These are phyloP conservation scores for Leucoagaricus sp. DNA, from an alignment of 1,284 basidiomycete genomes.

Conservation along the genomic window DNA sequence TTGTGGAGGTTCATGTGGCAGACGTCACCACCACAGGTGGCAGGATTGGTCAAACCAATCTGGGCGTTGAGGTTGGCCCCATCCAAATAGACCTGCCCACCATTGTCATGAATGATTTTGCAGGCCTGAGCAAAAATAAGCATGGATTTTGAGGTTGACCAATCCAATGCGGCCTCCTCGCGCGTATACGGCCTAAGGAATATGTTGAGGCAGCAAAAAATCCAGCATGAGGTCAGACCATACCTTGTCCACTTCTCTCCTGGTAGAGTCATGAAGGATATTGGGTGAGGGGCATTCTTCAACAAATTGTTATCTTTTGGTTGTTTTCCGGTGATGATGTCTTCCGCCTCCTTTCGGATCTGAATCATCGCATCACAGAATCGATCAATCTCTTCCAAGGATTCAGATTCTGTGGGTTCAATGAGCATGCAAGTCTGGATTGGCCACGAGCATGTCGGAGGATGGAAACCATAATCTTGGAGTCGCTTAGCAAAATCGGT, in stretches of 20 bases:
- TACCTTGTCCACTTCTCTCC: constrained; percentile 85
- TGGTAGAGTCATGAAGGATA: constrained; percentile 68
- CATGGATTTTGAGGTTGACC: no score
- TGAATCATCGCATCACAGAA: constrained; percentile 98
- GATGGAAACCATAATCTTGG: constrained; percentile 87
- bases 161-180: constrained; percentile 81
- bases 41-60: constrained; percentile 95
- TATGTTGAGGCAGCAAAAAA: neutral
- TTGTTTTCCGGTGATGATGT: constrained; percentile 84
- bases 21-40: constrained; percentile 94
- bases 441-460: constrained; percentile 93
- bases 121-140: constrained; percentile 60
- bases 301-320: constrained; percentile 88
- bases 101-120: constrained; percentile 91
- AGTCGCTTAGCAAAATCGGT: constrained; percentile 92
- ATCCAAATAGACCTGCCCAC: constrained; percentile 97
- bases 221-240: constrained; percentile 23
- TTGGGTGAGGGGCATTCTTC: constrained; percentile 93
- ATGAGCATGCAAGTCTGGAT: constrained; percentile 94
- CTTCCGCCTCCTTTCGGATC: constrained; percentile 90
- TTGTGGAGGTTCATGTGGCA: constrained; percentile 99
- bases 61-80: constrained; percentile 97
- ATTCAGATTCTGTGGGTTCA: constrained; percentile 94
- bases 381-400: constrained; percentile 86
- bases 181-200: constrained; percentile 78